Evolutionary conservation across 2,329 filamentous ascomycete species (phyloP), one percentile per base, ranked within the genome.

Genomic region (Trichoderma oligosporum): DNA sequence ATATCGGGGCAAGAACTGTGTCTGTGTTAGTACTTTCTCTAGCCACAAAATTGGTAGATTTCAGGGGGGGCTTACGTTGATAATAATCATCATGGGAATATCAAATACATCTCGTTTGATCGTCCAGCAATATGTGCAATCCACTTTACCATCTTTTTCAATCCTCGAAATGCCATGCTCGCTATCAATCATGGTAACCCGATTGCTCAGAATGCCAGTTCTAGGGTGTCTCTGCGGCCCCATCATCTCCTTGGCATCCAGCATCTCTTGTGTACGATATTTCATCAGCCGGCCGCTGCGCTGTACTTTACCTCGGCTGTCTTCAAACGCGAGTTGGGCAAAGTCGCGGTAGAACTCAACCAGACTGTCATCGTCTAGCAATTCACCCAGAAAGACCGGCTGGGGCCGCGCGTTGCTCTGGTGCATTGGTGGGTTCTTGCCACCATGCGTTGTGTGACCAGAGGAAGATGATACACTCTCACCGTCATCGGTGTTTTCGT

Each of bases 341-440:
- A 96, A 97, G 70, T 97, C 91, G 64, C 97, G 92, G 70, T 97
- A 96, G 71, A 97, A 97, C 64, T 96, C 87, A 4, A 97, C 86
- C 0, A 96, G 91, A 57, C 87, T 92, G 66, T 96, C 91, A 62
- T 97, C 91, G 65, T 97, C 94, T 64, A 99, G 82, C 29, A 99
- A 78, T 70, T 97, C 93, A 0, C 93, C 91, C 46, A 97, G 80
- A 67, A 96, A 96, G 1, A 97, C 90, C 0, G 92, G 88, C 61
- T 92, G 88, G 2, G 82, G 80, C 53, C 82, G 78, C 6, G 76
- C 79, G 36, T 77, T 75, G 24, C 77, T 75, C 18, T 69, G 61
- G 54, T 76, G 76, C 11, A 74, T 70, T 58, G 74, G 76, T 20
- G 76, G 67, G 7, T 72, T 75, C 57, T 74, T 76, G 52, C 79